These are phyloP conservation scores for Euphorbia celastroides DNA, from an alignment of 441 rosid species.

Conservation along the genomic window DNA sequence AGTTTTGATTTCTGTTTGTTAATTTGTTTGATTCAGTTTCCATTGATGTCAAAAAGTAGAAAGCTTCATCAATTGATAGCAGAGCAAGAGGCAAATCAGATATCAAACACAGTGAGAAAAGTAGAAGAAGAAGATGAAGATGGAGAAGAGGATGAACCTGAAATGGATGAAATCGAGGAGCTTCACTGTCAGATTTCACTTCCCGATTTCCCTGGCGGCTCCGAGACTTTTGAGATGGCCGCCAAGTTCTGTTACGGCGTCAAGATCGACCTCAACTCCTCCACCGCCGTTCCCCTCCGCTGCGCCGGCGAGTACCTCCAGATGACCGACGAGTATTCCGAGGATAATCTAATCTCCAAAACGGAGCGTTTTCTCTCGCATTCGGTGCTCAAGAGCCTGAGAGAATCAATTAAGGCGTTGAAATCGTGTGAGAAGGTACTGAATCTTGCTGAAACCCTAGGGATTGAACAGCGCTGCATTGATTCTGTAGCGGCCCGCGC, in stretches of 20 bases:
- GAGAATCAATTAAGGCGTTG: constrained; percentile 70
- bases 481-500: constrained; percentile 68
- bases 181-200: constrained; percentile 53
- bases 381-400: constrained; percentile 70
- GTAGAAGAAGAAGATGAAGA: constrained; percentile 25
- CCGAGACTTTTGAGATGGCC: constrained; percentile 84
- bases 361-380: constrained; percentile 80
- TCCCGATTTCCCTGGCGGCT: constrained; percentile 77
- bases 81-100: constrained; percentile 48
- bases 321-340: constrained; percentile 91
- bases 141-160: constrained; percentile 16
- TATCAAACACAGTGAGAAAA: constrained; percentile 2
- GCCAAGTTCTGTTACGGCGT: constrained; percentile 96
- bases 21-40: constrained; percentile 53
- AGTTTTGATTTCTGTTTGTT: background rate
- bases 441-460: constrained; percentile 57
- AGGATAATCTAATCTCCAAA: constrained; percentile 65
- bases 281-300: constrained; percentile 70
- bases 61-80: constrained; percentile 75
- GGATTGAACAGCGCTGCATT: constrained; percentile 63
- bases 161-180: constrained; percentile 41
- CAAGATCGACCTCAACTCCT: constrained; percentile 75
- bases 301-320: constrained; percentile 86
- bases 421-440: constrained; percentile 68
- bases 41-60: constrained; percentile 88